Conservation (phyloP, 768 basidiomycete genomes). For the Phaffia australis region DNA sequence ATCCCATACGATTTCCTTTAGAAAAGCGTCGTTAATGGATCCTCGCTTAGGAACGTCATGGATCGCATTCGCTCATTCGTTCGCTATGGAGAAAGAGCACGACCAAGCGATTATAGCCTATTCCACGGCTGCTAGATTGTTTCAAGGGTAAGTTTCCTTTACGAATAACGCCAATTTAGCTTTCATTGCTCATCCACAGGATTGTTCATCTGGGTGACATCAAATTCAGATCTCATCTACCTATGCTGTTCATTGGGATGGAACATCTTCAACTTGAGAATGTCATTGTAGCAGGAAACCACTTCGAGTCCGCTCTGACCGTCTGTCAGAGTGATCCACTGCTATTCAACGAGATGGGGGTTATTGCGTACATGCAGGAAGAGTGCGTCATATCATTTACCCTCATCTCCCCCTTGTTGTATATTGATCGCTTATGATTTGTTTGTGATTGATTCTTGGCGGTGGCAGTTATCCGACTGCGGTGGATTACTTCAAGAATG, state of each 20-base stretch:
- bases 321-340: constrained; percentile 84
- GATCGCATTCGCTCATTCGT: constrained; percentile 96
- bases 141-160: constrained; percentile 58
- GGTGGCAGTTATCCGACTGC: constrained; percentile 58
- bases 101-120: constrained; percentile 98
- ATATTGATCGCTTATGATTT: constrained; percentile 30
- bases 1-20: constrained; percentile 34
- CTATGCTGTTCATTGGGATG: constrained; percentile 93
- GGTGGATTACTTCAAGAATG: constrained; percentile 56
- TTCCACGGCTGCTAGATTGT: constrained; percentile 89
- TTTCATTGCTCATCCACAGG: no score
- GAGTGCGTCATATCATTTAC: constrained; percentile 44
- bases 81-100: constrained; percentile 93
- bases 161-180: no score
- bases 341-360: constrained; percentile 81
- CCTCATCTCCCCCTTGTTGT: constrained; percentile 2
- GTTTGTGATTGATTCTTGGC: constrained; percentile 19
- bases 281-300: constrained; percentile 68
- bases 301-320: constrained; percentile 62
- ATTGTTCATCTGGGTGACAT: background rate
- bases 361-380: constrained; percentile 78
- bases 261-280: constrained; percentile 89
- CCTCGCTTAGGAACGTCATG: constrained; percentile 92
- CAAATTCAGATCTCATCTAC: constrained; percentile 76
- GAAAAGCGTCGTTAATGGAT: constrained; percentile 94